Evolutionary conservation across 83 land plant genomes (phyloP), one percentile per base, ranked within the genome.

Genomic region (Diphasiastrum complanatum): DNA sequence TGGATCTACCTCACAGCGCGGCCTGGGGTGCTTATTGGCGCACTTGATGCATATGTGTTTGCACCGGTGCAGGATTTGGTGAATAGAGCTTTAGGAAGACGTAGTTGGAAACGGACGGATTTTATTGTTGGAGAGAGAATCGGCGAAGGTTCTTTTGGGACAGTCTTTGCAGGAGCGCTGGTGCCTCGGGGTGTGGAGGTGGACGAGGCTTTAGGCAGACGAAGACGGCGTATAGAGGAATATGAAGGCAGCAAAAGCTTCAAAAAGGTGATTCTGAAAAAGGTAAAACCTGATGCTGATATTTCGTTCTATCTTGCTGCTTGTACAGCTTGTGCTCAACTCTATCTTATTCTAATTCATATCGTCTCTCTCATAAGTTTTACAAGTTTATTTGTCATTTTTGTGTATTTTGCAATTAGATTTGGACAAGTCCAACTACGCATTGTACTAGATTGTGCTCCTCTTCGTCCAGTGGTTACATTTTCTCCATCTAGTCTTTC

Each of bases 1-100:
- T 55, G 59, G 59, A 55, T 55, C 16, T 55, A 55, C 59, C 59
- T 55, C 34, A 55, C 59, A 26, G 59, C 59, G 11, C 26, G 27
- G 19, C 59, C 59, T 11, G 59, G 59, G 16, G 59, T 55, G 20
- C 35, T 55, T 25, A 11, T 55, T 55, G 59, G 59, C n/a, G 59
- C 59, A 26, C 11, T 55, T 6, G 59, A 55, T 55, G 59, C 59
- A 11, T 55, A 55, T 27, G 26, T 55, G 28, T 27, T 55, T 10
- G 59, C 59, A 0, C 59, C 59, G 11, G 1, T 55, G 28, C 59
- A 55, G 34, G 14, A 11, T 30, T 11, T 32, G 16, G 34, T 55
- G 14, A 35, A 55, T 30, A 12, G 35, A 1, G 35, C 34, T 26
- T 12, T 32, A 6, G 59, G 59, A 0, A 31, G 59, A 27, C 30